Evolutionary conservation across 2,329 filamentous ascomycete species (phyloP).

Genomic region (Madurella mycetomatis): DNA sequence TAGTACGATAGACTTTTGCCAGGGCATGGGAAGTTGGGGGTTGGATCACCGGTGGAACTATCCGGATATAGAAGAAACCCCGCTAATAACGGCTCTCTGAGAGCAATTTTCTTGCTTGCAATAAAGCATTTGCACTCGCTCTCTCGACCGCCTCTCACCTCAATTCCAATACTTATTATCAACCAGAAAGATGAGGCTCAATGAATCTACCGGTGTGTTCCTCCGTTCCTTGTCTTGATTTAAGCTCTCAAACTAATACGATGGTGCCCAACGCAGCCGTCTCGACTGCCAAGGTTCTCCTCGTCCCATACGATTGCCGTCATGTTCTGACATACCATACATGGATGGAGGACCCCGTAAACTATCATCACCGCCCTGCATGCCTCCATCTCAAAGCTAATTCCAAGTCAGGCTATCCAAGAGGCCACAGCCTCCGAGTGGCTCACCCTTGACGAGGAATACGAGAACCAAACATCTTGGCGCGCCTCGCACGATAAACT

Average conservation of each 20-base stretch:
- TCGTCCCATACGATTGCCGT: constrained; percentile 78
- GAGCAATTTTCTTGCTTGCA: neutral
- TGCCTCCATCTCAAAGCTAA: neutral
- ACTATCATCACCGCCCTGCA: constrained; percentile 6
- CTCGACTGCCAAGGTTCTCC: constrained; percentile 58
- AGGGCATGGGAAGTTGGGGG: neutral
- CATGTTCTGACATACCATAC: constrained; percentile 80
- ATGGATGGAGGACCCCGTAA: constrained; percentile 84
- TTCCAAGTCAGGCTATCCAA: constrained; percentile 59
- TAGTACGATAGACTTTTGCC: neutral
- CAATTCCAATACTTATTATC: neutral
- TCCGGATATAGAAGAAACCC: constrained; percentile 6
- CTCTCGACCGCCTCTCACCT: neutral
- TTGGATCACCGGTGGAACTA: neutral
- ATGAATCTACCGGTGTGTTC: constrained; percentile 21
- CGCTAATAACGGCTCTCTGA: neutral
- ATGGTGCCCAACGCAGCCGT: constrained; percentile 50
- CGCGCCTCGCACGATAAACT: constrained; percentile 77
- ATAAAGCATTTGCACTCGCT: neutral
- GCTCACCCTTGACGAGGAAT: constrained; percentile 74
- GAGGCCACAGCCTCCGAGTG: constrained; percentile 84
- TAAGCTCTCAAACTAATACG: neutral
- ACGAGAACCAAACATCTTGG: constrained; percentile 88
- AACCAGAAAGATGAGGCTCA: constrained; percentile 20
- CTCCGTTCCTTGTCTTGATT: neutral